These are phyloP conservation scores for Pythium phragmiticola DNA, from an alignment of 352 stramenopile genomes.

Conservation along the genomic window DNA sequence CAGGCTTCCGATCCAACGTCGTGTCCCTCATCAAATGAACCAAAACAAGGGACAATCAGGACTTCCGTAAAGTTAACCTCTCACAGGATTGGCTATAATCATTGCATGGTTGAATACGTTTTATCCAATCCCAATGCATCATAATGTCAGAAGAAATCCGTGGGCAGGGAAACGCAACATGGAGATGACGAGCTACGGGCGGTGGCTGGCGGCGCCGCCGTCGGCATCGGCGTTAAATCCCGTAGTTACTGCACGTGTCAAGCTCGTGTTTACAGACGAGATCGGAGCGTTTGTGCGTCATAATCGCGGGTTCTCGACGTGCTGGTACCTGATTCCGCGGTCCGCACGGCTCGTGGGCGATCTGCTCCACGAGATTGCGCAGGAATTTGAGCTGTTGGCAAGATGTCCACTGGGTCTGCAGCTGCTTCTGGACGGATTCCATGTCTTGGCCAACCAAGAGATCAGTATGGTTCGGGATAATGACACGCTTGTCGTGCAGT, in stretches of 20 bases:
- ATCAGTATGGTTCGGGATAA: slow-evolving; percentile 61
- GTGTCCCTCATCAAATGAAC: slow-evolving; percentile 7
- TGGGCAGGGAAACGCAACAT: not conserved
- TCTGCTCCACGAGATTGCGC: slow-evolving; percentile 47
- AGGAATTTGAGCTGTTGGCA: slow-evolving; percentile 52
- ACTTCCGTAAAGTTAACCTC: slow-evolving; percentile 3
- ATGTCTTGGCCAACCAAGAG: slow-evolving; percentile 57
- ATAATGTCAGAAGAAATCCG: not conserved
- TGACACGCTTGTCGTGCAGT: slow-evolving; percentile 59
- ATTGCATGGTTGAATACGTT: not conserved
- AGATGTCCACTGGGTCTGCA: slow-evolving; percentile 51
- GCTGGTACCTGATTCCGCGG: slow-evolving; percentile 66
- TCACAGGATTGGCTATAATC: slow-evolving; percentile 4
- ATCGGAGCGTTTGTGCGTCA: slow-evolving; percentile 45
- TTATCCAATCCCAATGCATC: slow-evolving; percentile 4
- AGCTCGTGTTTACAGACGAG: slow-evolving; percentile 59
- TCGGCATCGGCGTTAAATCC: not conserved
- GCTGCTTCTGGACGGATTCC: slow-evolving; percentile 55
- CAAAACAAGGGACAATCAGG: not conserved
- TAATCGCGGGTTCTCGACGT: slow-evolving; percentile 48
- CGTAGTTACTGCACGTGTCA: slow-evolving; percentile 19
- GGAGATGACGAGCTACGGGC: slow-evolving; percentile 13
- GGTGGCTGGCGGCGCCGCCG: slow-evolving; percentile 1
- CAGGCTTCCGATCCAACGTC: slow-evolving; percentile 6
- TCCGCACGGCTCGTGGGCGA: slow-evolving; percentile 56